A percentile compares a stretch with the other conserved stretches of the same genome.
Conservation (phyloP, 768 basidiomycete species). For the Trichaptum fuscoviolaceum region DNA sequence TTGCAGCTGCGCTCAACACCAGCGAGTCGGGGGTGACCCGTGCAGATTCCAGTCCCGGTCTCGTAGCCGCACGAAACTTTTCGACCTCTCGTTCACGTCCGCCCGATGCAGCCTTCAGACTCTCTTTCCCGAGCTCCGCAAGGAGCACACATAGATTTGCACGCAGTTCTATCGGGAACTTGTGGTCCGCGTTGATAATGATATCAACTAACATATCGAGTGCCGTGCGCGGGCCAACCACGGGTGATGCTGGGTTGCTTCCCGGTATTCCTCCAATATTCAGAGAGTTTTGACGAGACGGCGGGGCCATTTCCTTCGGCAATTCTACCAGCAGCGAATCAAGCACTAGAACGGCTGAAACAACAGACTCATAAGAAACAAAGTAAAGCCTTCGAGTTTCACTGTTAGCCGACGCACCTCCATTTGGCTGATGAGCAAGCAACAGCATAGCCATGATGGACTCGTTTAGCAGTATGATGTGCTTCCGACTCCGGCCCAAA, state of each 20-base stretch:
- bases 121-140: conserved; percentile 52
- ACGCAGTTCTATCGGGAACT: conserved; percentile 70
- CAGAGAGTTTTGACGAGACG: conserved; percentile 4
- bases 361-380: conserved; percentile 35
- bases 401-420: conserved; percentile 42
- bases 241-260: conserved; percentile 29
- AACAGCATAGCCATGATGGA: conserved; percentile 79
- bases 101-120: conserved; percentile 27
- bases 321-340: conserved; percentile 51
- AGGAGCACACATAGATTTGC: conserved; percentile 72
- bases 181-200: conserved; percentile 42
- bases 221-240: conserved; percentile 42
- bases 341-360: conserved; percentile 33
- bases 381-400: conserved; percentile 3
- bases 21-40: conserved; percentile 19
- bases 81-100: conserved; percentile 29
- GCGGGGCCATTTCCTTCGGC: conserved; percentile 33
- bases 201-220: conserved; percentile 65
- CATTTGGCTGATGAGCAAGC: conserved; percentile 57
- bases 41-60: conserved; percentile 45
- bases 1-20: conserved; percentile 4
- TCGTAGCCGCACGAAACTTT: conserved; percentile 44
- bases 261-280: too few species aligned
- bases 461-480: conserved; percentile 85
- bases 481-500: conserved; percentile 70